Evolutionary conservation across 1,139 yeast species (phyloP).

Genomic region (Taphrina populina): DNA sequence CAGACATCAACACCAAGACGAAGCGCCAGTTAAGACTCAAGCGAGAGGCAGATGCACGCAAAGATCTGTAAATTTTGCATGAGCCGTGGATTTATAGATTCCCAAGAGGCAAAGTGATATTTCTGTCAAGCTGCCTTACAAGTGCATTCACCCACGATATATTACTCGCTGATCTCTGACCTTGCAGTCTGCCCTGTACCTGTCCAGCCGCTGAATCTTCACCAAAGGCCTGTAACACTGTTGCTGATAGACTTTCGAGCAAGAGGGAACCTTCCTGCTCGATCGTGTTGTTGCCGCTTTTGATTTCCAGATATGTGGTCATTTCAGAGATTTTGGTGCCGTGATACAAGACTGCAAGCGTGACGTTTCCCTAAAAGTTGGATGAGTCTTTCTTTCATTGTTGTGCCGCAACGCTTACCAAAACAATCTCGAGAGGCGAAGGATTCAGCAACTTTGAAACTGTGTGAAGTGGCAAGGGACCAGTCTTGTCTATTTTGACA

Average conservation of each 20-base stretch:
- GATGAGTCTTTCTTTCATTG: background rate
- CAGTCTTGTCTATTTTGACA: background rate
- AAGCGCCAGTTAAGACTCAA: conserved; percentile 29
- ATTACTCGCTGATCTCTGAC: background rate
- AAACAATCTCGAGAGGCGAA: conserved; percentile 6
- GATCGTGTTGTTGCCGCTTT: conserved; percentile 3
- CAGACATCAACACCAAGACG: conserved; percentile 32
- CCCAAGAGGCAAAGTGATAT: background rate
- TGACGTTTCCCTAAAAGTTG: conserved; percentile 2
- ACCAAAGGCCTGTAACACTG: background rate
- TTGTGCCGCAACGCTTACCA: background rate
- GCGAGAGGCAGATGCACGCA: conserved; percentile 24
- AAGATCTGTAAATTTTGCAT: background rate
- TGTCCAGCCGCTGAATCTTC: background rate
- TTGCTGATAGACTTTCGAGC: background rate
- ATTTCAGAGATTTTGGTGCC: background rate
- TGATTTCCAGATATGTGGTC: background rate
- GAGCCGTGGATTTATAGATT: background rate
- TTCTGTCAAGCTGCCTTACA: conserved; percentile 1
- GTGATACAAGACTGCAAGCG: background rate
- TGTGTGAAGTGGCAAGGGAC: background rate
- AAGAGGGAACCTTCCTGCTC: background rate
- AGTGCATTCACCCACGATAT: conserved; percentile 5
- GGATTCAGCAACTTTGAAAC: background rate
- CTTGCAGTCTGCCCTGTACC: background rate